These are phyloP conservation scores for Metschnikowia cerradonensis DNA, from an alignment of 805 yeast genomes.

Conservation along the genomic window DNA sequence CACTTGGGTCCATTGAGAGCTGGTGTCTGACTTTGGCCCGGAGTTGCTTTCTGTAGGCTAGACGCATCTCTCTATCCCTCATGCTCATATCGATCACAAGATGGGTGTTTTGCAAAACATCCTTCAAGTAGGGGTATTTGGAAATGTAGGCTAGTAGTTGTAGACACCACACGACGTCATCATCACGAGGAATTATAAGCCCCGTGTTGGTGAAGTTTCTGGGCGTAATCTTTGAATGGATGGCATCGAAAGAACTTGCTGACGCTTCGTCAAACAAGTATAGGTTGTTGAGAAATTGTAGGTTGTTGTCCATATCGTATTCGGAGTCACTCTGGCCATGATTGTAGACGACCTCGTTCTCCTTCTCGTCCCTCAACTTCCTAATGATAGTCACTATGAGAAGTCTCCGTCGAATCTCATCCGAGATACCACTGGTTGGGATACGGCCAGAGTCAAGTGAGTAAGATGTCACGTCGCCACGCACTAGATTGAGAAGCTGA, in stretches of 20 bases:
- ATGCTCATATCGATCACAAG: slow-evolving; percentile 62
- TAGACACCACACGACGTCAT: slow-evolving; percentile 90
- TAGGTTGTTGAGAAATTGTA: slow-evolving; percentile 39
- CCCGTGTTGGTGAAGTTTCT: slow-evolving; percentile 52
- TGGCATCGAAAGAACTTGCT: slow-evolving; percentile 23
- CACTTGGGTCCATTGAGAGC: slow-evolving; percentile 26
- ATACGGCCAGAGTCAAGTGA: slow-evolving; percentile 4
- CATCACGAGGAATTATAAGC: slow-evolving; percentile 82
- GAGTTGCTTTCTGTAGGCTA: slow-evolving; percentile 34
- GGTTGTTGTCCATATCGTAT: slow-evolving; percentile 40
- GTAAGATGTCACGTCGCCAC: slow-evolving; percentile 16
- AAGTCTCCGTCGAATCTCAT: slow-evolving; percentile 34
- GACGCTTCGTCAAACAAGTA: slow-evolving; percentile 33
- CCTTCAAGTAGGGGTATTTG: slow-evolving; percentile 78
- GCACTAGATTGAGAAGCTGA: slow-evolving; percentile 36
- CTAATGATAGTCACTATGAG: slow-evolving; percentile 33
- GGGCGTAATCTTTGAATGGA: slow-evolving; percentile 31
- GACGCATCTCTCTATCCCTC: slow-evolving; percentile 37
- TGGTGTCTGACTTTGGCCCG: slow-evolving; percentile 29
- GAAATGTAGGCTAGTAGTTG: slow-evolving; percentile 91
- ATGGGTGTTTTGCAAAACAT: slow-evolving; percentile 68
- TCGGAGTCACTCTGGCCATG: slow-evolving; percentile 20
- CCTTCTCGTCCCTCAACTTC: slow-evolving; percentile 37
- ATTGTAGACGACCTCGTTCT: slow-evolving; percentile 28
- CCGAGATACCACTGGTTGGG: slow-evolving; percentile 18